Base-by-base conservation (phyloP, 1,284 basidiomycete species). In the Naganishia sp. region DNA sequence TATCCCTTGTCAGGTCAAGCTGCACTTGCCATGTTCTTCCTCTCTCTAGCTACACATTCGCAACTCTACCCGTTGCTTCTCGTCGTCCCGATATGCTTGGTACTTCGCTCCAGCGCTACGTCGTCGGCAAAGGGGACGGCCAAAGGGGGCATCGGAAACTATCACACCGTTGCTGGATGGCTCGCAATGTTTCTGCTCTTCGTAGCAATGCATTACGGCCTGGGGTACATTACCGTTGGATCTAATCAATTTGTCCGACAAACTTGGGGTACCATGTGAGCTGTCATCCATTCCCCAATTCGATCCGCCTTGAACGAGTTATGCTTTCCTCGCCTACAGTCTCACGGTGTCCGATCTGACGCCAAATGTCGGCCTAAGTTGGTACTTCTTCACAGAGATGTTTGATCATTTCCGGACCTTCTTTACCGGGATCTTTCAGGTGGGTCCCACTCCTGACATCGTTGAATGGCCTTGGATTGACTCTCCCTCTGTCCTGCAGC, bases 381-480 rank as follows among this genome's bases (percentile, higher is more conserved):
- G 96, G 96, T 99, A 99, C 80, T 98, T 98, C 81, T 97, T 98
- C 81, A 97, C 94, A 15, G 94, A 99, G 78, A 98, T 98, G 89
- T 99, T 99, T 73, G 94, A 97, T 75, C 91, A 99, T 78, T 99
- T 98, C 82, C 84, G 94, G 39, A 85, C 88, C 2, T 98, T 98
- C 81, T 99, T 97, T 83, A 82, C 96, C 21, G 89, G 94, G 82
- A 90, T 91, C n/a, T 98, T 98, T 79, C 92, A 91, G 49, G 91
- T 92, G 73, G 52, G 87, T 21, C 53, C n/a, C n/a, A 6, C 16
- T 23, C 15, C 15, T 21, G 16, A 49, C n/a, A 23, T 15, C 18
- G 23, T 18, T 2, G 16, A 45, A 25, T 16, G 4, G n/a, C 7
- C 48, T 10, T 39, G 31, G 16, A 1, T 31, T 60, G 4, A 49